A percentile compares a stretch with the other conserved stretches of the same genome.
These are phyloP conservation scores for Aspergillus phoenicis DNA, from an alignment of 2,329 filamentous ascomycete genomes.

Conservation along the genomic window DNA sequence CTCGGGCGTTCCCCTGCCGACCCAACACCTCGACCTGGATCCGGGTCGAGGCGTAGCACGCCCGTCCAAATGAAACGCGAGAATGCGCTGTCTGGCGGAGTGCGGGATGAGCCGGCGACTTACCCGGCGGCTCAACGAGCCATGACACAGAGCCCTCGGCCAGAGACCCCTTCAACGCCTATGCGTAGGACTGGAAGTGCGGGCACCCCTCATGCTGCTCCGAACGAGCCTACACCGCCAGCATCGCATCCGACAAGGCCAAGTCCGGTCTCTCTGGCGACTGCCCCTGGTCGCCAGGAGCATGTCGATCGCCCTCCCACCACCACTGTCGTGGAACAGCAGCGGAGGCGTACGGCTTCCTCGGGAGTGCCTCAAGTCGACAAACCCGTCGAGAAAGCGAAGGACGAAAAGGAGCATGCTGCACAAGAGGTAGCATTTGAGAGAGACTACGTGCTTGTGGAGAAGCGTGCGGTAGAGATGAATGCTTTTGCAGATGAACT, in stretches of 20 bases:
- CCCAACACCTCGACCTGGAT: conserved; percentile 20
- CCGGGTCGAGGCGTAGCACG: conserved; percentile 20
- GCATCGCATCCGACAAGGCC: conserved; percentile 37
- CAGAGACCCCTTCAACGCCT: conserved; percentile 33
- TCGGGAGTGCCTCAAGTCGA: conserved; percentile 51
- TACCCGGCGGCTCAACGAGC: conserved; percentile 42
- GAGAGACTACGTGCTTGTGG: conserved; percentile 92
- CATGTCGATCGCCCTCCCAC: conserved; percentile 36
- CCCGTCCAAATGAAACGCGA: conserved; percentile 22
- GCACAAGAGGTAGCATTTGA: conserved; percentile 89
- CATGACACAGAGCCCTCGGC: conserved; percentile 30
- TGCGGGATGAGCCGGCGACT: conserved; percentile 25
- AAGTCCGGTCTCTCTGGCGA: conserved; percentile 37
- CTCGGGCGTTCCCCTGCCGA: conserved; percentile 25
- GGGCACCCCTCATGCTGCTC: conserved; percentile 32
- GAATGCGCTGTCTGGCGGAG: conserved; percentile 27
- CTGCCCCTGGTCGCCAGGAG: conserved; percentile 46
- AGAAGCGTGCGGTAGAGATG: conserved; percentile 93
- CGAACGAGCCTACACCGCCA: conserved; percentile 31
- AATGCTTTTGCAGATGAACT: conserved; percentile 96
- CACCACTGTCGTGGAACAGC: conserved; percentile 60
- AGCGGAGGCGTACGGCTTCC: conserved; percentile 56
- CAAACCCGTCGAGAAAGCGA: conserved; percentile 35
- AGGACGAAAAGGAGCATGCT: conserved; percentile 61
- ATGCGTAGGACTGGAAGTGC: conserved; percentile 39